Percentiles rank a stretch among this genome's conserved stretches.
phyloP scores from a whole-genome alignment of 2,329 filamentous ascomycete species.

The Sclerotinia subarctica region DNA sequence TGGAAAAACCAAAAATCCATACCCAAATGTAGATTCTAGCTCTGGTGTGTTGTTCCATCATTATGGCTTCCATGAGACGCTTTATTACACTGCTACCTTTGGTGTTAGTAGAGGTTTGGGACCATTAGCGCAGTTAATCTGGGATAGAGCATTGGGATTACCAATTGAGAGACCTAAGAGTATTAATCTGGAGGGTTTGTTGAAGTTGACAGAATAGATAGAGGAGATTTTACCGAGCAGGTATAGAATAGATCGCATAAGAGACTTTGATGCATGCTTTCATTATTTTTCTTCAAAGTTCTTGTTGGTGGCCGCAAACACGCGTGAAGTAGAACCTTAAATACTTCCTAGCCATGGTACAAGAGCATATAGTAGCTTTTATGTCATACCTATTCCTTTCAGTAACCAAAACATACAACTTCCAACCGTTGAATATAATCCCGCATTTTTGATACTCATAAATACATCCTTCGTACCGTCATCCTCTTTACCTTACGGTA shows the following conservation, averaged over 20 bases:
- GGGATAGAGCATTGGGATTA: slow-evolving; percentile 89
- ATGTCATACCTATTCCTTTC: too few species aligned
- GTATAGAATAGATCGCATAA: not conserved
- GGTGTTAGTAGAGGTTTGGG: slow-evolving; percentile 72
- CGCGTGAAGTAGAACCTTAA: too few species aligned
- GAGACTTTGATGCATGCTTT: not conserved
- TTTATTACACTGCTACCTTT: slow-evolving; percentile 83
- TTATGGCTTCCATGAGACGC: slow-evolving; percentile 94
- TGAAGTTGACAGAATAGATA: slow-evolving; percentile 58
- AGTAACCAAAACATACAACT: too few species aligned
- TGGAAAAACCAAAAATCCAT: slow-evolving; percentile 97
- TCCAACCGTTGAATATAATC: too few species aligned
- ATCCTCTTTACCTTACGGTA: too few species aligned
- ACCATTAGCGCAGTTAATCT: slow-evolving; percentile 89
- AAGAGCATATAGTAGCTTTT: too few species aligned
- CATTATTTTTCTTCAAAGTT: not conserved
- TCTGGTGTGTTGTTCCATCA: slow-evolving; percentile 97
- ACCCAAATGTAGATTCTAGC: slow-evolving; percentile 92
- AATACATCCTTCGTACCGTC: too few species aligned
- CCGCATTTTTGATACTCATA: too few species aligned
- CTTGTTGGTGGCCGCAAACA: too few species aligned
- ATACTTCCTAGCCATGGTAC: too few species aligned
- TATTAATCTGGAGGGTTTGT: slow-evolving; percentile 83
- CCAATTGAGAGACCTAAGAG: slow-evolving; percentile 98
- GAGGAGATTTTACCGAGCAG: not conserved